Base-by-base conservation (phyloP, 2,329 filamentous ascomycete species). In the Aspergillus tubingensis region DNA sequence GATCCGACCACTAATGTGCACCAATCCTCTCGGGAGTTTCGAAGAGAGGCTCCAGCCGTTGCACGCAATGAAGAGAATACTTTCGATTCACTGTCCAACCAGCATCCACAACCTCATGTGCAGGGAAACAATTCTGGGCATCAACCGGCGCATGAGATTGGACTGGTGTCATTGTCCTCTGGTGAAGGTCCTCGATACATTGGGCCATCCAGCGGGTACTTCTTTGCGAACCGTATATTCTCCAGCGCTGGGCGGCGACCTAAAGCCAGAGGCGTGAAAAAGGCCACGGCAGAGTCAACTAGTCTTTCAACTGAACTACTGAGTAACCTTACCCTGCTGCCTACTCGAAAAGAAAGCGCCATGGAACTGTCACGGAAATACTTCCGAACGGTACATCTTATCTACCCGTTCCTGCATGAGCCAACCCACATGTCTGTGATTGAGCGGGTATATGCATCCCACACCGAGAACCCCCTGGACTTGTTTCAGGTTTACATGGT, bases 191-290 rank as follows among this genome's bases (percentile, higher is more conserved):
- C 70, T 3, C 76, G 81, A 59, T 85, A 85, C 51, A 81, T 85
- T 13, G 83, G 83, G 0, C 83, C 83, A 2, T 85, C 83, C 0
- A 85, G 83, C 39, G 83, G 83, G 1, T 83, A 83, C 58, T 83
- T 83, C 44, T 76, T 85, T 11, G 81, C 82, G 2, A 79, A 81
- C 1, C 72, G 83, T 2, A 77, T 85, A 64, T 75, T 85, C 11
- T 73, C 77, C 21, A 77, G 73, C 7, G 70, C 75, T 5, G 70
- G 74, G 15, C 57, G 72, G 62, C 54, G 72, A 64, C 17, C 63
- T 47, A 57, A 21, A 44, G 43, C 41, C 21, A 56, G 32, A 52
- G 43, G 27, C 59, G 49, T 60, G 61, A 17, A 23, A 58, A 38
- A n/a, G 39, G 25, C 30, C 6, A 19, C 44, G 0, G 54, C 54